These are phyloP conservation scores for Dendrocalamus latiflorus DNA, from an alignment of 202 grass and related monocot genomes.

Conservation along the genomic window DNA sequence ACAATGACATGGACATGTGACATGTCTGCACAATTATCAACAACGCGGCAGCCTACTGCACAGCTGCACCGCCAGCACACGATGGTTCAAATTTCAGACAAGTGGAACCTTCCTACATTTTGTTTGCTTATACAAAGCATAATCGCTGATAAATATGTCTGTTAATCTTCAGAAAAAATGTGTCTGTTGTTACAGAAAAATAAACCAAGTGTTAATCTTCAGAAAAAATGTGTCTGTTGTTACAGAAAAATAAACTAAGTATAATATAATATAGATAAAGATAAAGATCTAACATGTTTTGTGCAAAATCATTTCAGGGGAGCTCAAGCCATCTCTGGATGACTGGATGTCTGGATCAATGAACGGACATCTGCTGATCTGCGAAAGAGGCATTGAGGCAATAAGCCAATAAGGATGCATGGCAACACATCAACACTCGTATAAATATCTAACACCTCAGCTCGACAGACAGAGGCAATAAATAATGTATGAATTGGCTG, in stretches of 20 bases:
- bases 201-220: not conserved
- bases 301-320: slow-evolving; percentile 34
- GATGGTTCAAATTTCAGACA: not conserved
- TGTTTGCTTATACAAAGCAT: slow-evolving; percentile 1
- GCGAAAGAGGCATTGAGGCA: too few species aligned
- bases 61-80: slow-evolving; percentile 24
- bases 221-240: not conserved
- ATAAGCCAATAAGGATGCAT: too few species aligned
- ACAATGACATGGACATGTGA: slow-evolving; percentile 1
- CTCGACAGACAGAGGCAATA: too few species aligned
- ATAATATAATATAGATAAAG: too few species aligned
- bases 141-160: not conserved
- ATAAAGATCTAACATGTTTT: not conserved
- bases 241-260: not conserved
- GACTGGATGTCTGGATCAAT: too few species aligned
- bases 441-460: too few species aligned
- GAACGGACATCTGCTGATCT: too few species aligned
- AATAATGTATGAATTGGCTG: too few species aligned
- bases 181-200: not conserved
- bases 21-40: slow-evolving; percentile 14
- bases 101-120: slow-evolving; percentile 23
- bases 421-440: too few species aligned
- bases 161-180: not conserved
- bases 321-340: too few species aligned
- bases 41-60: not conserved